Evolutionary conservation across 345 rosid genomes (phyloP), one percentile per base, ranked within the genome.

Genomic region (Fremontodendron californicum): DNA sequence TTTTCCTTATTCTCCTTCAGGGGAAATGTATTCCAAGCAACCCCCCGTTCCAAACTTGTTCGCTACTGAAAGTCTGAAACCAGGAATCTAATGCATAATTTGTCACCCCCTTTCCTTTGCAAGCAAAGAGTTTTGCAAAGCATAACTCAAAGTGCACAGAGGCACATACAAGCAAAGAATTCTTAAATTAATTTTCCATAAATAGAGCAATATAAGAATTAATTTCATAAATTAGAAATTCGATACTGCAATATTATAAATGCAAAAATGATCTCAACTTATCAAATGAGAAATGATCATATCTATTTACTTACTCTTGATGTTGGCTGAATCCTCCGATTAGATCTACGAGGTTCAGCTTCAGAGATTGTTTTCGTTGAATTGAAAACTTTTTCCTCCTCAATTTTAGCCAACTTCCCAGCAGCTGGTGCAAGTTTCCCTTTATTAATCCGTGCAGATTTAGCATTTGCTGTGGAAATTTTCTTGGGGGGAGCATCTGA

Each of bases 321-420:
- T 27, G 99, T 96, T 67, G 99, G 99, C 85, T 94, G 98, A 82
- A 96, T 96, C 84, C 90, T 89, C 66, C 98, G 97, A 61, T 82
- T 81, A 69, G 98, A 96, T 83, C 99, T 87, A 25, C 99, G 95
- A 40, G 97, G 98, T 86, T 92, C 99, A 49, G 61, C 78, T 15
- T 89, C 93, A 68, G 84, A 51, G 52, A 80, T 37, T 58, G 84
- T 37, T 71, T 87, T 88, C 42, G 82, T 69, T 64, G 89, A 78
- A 79, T 77, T 81, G 29, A 83, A 62, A 52, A 78, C 79, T 82
- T 86, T 87, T 15, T 82, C 86, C 80, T 88, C 97, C 51, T 88
- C 90, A 31, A 83, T 82, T 80, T 80, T 90, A 37, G 86, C 76
- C 75, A 87, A 60, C 77, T 79, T 88, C 74, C 92, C 87, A 42